Conservation (phyloP, 2,329 filamentous ascomycete genomes). For the Chaetomiaceae sp. region DNA sequence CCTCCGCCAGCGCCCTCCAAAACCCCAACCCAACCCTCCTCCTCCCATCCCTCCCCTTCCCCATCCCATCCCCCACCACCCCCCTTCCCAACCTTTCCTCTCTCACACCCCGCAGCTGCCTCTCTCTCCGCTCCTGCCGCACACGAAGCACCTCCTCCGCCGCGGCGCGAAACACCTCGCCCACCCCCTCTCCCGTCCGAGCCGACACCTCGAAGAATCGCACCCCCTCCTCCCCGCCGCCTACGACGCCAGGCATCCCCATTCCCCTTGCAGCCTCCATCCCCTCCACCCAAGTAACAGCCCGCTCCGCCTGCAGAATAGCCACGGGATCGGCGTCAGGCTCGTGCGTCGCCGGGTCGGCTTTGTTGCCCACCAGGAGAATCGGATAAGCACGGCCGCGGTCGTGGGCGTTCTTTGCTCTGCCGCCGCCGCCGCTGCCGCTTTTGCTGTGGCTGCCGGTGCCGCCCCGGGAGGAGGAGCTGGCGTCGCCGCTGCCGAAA, state of each 20-base stretch:
- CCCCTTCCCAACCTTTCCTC: constrained; percentile 5
- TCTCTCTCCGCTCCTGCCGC: constrained; percentile 24
- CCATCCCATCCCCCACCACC: background rate
- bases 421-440: background rate
- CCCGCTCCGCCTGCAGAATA: constrained; percentile 12
- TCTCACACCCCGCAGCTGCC: constrained; percentile 21
- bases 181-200: constrained; percentile 32
- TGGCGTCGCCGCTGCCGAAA: too few relatives aligned
- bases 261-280: constrained; percentile 19
- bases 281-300: constrained; percentile 31
- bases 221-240: too few relatives aligned
- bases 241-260: background rate
- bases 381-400: constrained; percentile 27
- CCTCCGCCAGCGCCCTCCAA: constrained; percentile 17
- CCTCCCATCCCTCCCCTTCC: constrained; percentile 3
- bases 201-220: constrained; percentile 33
- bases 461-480: too few relatives aligned
- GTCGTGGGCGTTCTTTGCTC: too few relatives aligned
- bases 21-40: constrained; percentile 16
- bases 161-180: constrained; percentile 29
- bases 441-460: background rate
- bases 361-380: constrained; percentile 33
- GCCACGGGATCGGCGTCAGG: constrained; percentile 17
- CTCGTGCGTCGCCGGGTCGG: constrained; percentile 22
- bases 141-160: constrained; percentile 31